phyloP scores from a whole-genome alignment of 1,139 yeast species.

The Nematodospora anomalae region DNA sequence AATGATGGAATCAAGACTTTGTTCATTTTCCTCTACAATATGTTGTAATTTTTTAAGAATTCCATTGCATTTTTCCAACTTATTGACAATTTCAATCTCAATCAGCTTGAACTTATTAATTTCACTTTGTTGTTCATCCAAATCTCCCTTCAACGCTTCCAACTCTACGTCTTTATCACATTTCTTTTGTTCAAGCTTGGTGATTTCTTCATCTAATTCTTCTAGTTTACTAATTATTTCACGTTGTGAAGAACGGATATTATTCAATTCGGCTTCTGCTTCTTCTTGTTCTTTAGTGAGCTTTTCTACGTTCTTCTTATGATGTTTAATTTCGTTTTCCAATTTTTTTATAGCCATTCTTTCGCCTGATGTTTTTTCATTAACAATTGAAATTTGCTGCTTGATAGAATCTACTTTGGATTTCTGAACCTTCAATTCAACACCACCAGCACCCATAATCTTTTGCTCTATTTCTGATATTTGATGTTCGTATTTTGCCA shows the following conservation, averaged over 20 bases:
- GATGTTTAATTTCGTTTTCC: constrained; percentile 63
- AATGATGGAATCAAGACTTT: constrained; percentile 40
- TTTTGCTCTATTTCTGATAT: constrained; percentile 67
- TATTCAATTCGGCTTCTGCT: constrained; percentile 31
- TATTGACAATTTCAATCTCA: constrained; percentile 67
- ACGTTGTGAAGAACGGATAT: constrained; percentile 26
- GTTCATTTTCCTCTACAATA: constrained; percentile 37
- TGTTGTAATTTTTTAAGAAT: constrained; percentile 42
- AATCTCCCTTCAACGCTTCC: constrained; percentile 41
- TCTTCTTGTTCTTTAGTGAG: constrained; percentile 36
- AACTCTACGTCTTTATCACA: constrained; percentile 35
- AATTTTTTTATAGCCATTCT: constrained; percentile 62
- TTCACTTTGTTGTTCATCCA: constrained; percentile 53
- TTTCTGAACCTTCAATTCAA: constrained; percentile 74
- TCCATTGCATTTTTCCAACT: constrained; percentile 57
- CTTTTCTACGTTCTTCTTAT: constrained; percentile 46
- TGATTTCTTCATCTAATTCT: constrained; percentile 28
- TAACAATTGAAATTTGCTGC: constrained; percentile 64
- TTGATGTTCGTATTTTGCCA: constrained; percentile 56
- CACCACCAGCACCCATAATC: constrained; percentile 92
- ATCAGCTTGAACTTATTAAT: constrained; percentile 64
- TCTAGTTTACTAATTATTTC: constrained; percentile 40
- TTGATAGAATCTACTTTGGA: constrained; percentile 77
- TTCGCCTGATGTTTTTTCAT: constrained; percentile 61
- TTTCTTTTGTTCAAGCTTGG: constrained; percentile 26